phyloP scores from a whole-genome alignment of 2,329 filamentous ascomycete genomes.

The Knoxdaviesia proteae region DNA sequence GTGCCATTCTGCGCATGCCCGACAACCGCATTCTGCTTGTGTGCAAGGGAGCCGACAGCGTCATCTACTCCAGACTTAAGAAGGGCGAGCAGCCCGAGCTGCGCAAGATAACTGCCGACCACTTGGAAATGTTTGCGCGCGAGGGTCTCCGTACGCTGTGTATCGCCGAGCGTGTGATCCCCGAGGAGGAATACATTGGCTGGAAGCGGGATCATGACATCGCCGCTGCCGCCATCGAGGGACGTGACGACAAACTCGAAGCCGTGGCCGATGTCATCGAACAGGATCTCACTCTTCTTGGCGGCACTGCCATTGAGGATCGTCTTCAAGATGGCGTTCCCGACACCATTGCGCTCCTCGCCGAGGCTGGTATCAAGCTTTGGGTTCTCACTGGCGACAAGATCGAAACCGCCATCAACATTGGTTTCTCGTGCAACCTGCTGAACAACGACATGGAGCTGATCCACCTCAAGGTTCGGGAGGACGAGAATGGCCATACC shows the following conservation, averaged over 20 bases:
- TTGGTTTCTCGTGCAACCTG: conserved; percentile 95
- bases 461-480: conserved; percentile 68
- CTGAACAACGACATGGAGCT: conserved; percentile 96
- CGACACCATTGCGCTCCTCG: conserved; percentile 80
- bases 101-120: conserved; percentile 66
- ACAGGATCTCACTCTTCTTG: conserved; percentile 67
- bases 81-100: conserved; percentile 72
- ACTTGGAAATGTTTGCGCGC: conserved; percentile 89
- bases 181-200: conserved; percentile 63
- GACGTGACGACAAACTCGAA: conserved; percentile 86
- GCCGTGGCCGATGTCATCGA: conserved; percentile 79
- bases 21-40: conserved; percentile 75
- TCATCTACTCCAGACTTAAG: conserved; percentile 83
- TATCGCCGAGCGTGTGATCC: conserved; percentile 79
- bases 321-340: conserved; percentile 90
- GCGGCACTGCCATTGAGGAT: conserved; percentile 94
- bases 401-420: conserved; percentile 98
- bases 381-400: conserved; percentile 98
- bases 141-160: conserved; percentile 91
- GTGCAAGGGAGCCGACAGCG: conserved; percentile 93
- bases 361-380: conserved; percentile 86
- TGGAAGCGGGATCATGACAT: conserved; percentile 81
- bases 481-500: conserved; percentile 37
- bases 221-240: conserved; percentile 62
- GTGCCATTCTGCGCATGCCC: conserved; percentile 87